Evolutionary conservation across 371 early-diverging fungal genomes (phyloP).

Genomic region (Actinomortierella wolfii): DNA sequence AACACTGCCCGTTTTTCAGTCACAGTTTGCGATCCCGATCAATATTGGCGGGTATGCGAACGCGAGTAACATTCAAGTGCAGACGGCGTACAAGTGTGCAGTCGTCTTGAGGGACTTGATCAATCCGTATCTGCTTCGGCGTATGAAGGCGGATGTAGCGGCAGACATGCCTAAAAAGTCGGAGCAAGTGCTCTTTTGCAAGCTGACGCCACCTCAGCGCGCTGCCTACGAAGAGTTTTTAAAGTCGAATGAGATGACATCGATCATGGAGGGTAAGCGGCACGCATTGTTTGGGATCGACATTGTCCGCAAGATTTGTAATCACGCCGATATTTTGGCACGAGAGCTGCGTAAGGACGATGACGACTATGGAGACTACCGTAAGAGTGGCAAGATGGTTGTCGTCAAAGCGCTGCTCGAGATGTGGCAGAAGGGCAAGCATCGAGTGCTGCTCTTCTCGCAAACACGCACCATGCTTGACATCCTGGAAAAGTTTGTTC

Average conservation of each 20-base stretch:
- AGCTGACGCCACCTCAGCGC: constrained; percentile 82
- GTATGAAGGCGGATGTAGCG: constrained; percentile 95
- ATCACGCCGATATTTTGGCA: constrained; percentile 89
- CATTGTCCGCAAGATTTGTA: constrained; percentile 95
- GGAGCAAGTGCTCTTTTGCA: constrained; percentile 94
- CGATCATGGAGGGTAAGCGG: constrained; percentile 81
- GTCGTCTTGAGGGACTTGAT: constrained; percentile 90
- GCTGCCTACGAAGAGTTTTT: constrained; percentile 80
- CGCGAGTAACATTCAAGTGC: constrained; percentile 86
- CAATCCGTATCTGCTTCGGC: constrained; percentile 90
- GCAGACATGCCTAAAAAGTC: constrained; percentile 89
- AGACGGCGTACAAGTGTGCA: constrained; percentile 93
- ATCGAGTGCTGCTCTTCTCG: constrained; percentile 93
- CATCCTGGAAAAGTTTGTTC: constrained; percentile 82
- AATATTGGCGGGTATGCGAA: constrained; percentile 91
- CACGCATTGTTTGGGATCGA: constrained; percentile 94
- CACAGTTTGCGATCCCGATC: constrained; percentile 92
- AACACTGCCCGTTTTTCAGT: constrained; percentile 91
- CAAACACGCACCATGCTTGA: constrained; percentile 98
- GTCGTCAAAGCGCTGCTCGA: constrained; percentile 85
- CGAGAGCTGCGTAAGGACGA: constrained; percentile 47
- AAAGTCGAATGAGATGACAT: constrained; percentile 68
- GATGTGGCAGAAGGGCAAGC: constrained; percentile 85
- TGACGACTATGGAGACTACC: constrained; percentile 67
- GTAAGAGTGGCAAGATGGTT: constrained; percentile 85